phyloP scores from a whole-genome alignment of 352 stramenopile genomes.

The Globisporangium acanthophoron region DNA sequence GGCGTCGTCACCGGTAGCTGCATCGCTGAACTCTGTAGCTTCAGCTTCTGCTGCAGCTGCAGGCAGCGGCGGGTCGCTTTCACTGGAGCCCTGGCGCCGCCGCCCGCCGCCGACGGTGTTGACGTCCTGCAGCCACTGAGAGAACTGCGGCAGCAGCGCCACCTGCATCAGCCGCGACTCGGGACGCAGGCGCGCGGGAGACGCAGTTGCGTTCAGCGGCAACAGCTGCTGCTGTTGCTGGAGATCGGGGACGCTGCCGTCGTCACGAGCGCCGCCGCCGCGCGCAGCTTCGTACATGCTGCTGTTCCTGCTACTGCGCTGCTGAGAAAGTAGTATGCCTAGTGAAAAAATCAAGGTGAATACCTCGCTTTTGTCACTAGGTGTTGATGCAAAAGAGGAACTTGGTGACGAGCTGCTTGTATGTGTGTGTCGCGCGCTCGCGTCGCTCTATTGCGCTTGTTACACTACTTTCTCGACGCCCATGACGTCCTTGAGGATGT shows the following conservation, averaged over 20 bases:
- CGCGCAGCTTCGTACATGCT: too few relatives aligned
- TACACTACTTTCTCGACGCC: conserved; percentile 59
- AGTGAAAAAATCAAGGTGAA: too few relatives aligned
- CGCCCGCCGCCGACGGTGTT: conserved; percentile 5
- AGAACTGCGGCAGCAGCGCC: conserved; percentile 17
- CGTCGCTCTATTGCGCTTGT: conserved; percentile 32
- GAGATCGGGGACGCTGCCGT: too few relatives aligned
- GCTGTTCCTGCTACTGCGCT: too few relatives aligned
- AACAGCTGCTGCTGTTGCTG: too few relatives aligned
- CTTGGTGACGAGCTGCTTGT: too few relatives aligned
- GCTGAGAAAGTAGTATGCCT: too few relatives aligned
- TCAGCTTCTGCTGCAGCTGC: background rate
- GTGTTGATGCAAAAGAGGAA: too few relatives aligned
- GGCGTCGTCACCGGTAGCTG: background rate
- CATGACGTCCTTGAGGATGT: conserved; percentile 84
- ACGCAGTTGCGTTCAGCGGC: too few relatives aligned
- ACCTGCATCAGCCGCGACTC: conserved; percentile 14
- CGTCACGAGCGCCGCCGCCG: too few relatives aligned
- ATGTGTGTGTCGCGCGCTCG: background rate
- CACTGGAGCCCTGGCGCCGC: conserved; percentile 5
- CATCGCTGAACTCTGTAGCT: background rate
- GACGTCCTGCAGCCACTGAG: conserved; percentile 22
- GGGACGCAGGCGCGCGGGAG: background rate
- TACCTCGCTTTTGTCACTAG: too few relatives aligned
- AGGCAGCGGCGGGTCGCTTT: background rate